Base-by-base conservation (phyloP, 805 yeast species). In the Candida silvatica region DNA sequence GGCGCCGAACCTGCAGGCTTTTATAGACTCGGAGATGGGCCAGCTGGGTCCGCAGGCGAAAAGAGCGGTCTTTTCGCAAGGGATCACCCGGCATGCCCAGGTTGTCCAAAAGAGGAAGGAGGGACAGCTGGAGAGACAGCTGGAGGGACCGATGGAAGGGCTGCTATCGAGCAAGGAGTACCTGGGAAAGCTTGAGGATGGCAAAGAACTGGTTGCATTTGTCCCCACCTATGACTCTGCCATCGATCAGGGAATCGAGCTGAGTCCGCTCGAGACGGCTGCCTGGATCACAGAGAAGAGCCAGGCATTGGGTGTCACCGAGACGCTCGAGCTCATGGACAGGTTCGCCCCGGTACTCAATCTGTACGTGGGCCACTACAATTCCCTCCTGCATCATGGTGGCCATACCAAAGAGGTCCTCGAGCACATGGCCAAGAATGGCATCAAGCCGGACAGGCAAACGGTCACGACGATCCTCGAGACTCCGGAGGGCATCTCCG, bases 381-480 rank as follows among this genome's bases (percentile, higher is more conserved):
- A 33, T 15, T 7, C 15, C 5, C 18, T 33, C 15, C 2, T 33
- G 15, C 14, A 25, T 7, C 7, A 5, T 18, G 26, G n/a, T 8
- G 17, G 7, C 14, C 16, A 30, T 8, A 6, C 12, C 8, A 19
- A 15, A n/a, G 14, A 11, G 6, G 16, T 18, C 11, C 17, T 27
- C 11, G 17, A 12, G 12, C 36, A 33, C n/a, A 33, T 33, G 36
- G 5, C 25, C 4, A 16, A 33, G 18, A 4, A 9, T 20, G 20
- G 25, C 5, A 27, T 33, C 6, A 15, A n/a, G 5, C 36, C 36
- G 16, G 36, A 33, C 17, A 16, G 36, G 20, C 16, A n/a, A 8
- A 33, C 36, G 15, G n/a, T 33, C 5, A 17, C 17, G 6, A 33
- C 11, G 6, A 16, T 33, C 11, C 9, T 27, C 7, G 26, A 20